Conservation (phyloP, 306 rosid genomes). For the Cercis canadensis region DNA sequence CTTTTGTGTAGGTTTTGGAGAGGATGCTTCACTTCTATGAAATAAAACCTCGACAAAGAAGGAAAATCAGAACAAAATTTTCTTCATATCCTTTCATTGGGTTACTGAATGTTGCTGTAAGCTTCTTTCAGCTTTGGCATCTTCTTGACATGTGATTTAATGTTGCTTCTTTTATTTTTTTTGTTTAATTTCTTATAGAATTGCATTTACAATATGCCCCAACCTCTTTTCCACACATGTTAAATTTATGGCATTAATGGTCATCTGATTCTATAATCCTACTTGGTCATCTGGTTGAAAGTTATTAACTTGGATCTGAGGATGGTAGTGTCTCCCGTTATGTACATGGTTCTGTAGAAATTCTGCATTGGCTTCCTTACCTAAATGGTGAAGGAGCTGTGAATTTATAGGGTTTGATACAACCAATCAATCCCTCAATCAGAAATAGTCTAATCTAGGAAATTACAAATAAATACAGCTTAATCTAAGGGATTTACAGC, state of each 20-base stretch:
- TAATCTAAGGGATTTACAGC: too few species aligned
- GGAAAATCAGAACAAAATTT: constrained; percentile 43
- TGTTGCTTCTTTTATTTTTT: background rate
- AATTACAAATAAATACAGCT: too few species aligned
- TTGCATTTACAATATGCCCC: constrained; percentile 3
- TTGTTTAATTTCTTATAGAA: background rate
- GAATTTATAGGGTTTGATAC: too few species aligned
- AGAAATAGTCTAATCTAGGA: too few species aligned
- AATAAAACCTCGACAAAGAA: constrained; percentile 28
- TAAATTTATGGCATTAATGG: constrained; percentile 9
- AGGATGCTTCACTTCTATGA: constrained; percentile 70
- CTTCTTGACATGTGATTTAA: constrained; percentile 2
- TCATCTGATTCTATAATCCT: background rate
- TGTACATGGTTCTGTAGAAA: too few species aligned
- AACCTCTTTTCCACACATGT: constrained; percentile 8
- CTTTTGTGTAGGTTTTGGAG: constrained; percentile 66
- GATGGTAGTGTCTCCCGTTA: too few species aligned
- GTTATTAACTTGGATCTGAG: background rate
- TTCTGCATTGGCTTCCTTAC: too few species aligned
- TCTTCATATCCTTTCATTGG: constrained; percentile 71
- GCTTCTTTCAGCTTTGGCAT: constrained; percentile 39
- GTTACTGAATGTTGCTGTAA: constrained; percentile 85
- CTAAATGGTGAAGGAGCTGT: too few species aligned
- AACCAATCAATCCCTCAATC: too few species aligned
- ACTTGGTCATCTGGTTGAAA: background rate